Conservation (phyloP, 352 stramenopile species). For the Pythium aphanidermatum region DNA sequence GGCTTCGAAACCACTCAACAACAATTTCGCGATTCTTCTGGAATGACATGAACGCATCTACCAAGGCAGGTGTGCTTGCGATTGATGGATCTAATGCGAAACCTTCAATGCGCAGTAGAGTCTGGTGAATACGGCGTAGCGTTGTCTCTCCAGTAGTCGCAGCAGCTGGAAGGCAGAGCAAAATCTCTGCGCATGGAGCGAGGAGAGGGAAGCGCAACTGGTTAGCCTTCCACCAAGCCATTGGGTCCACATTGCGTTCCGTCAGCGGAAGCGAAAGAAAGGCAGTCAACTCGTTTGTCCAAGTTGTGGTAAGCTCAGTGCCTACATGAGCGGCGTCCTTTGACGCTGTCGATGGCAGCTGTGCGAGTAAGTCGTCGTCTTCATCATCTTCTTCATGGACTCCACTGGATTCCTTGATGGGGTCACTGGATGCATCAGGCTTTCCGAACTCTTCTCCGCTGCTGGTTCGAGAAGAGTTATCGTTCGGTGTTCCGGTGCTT, state of each 20-base stretch:
- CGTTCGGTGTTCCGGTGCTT: too few relatives aligned
- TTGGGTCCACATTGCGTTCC: conserved; percentile 65
- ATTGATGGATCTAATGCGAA: conserved; percentile 32
- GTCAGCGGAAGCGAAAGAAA: conserved; percentile 69
- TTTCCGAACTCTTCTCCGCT: neutral
- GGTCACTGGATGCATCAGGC: conserved; percentile 5
- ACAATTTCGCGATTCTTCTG: conserved; percentile 77
- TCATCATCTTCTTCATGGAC: conserved; percentile 50
- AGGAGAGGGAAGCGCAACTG: conserved; percentile 75
- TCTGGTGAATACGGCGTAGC: conserved; percentile 36
- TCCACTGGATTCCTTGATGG: neutral
- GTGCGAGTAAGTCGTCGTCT: conserved; percentile 67
- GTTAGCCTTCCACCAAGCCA: conserved; percentile 75
- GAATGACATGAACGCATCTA: conserved; percentile 76
- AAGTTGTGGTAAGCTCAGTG: conserved; percentile 52
- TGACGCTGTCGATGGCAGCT: conserved; percentile 51
- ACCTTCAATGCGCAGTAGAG: conserved; percentile 55
- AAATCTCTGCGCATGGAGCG: conserved; percentile 66
- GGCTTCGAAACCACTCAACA: conserved; percentile 69
- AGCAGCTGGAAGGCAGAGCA: conserved; percentile 59
- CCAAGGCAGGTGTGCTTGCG: conserved; percentile 38
- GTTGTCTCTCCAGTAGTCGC: conserved; percentile 55
- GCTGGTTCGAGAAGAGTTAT: too few relatives aligned
- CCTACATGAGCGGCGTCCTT: conserved; percentile 38
- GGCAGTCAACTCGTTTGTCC: conserved; percentile 68